Conservation (phyloP, 371 early-diverging fungal genomes). For the Amoeboaphelidium occidentale region DNA sequence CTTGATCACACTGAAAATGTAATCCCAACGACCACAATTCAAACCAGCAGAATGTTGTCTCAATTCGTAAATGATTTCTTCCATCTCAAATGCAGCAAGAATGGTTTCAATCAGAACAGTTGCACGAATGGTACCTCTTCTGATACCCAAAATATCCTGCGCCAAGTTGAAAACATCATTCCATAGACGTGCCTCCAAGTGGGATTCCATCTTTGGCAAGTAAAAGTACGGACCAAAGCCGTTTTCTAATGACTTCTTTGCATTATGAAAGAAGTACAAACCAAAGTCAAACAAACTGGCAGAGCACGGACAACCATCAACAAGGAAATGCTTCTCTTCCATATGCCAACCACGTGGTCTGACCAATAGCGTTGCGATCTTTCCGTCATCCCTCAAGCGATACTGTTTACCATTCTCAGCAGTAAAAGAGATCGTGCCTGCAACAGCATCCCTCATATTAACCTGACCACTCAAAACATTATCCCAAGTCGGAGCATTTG, state of each 20-base stretch:
- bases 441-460: slow-evolving; percentile 75
- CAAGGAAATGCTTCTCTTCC: slow-evolving; percentile 72
- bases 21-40: slow-evolving; percentile 96
- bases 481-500: slow-evolving; percentile 79
- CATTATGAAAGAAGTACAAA: slow-evolving; percentile 89
- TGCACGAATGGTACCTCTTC: slow-evolving; percentile 81
- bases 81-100: slow-evolving; percentile 88
- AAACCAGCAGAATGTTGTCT: slow-evolving; percentile 84
- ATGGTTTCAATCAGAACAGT: slow-evolving; percentile 92
- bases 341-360: slow-evolving; percentile 93
- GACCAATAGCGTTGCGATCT: slow-evolving; percentile 62
- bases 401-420: slow-evolving; percentile 68
- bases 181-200: slow-evolving; percentile 85
- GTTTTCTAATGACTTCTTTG: slow-evolving; percentile 38
- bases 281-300: slow-evolving; percentile 86
- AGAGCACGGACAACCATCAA: slow-evolving; percentile 71
- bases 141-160: slow-evolving; percentile 64
- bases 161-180: slow-evolving; percentile 81
- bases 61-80: slow-evolving; percentile 90
- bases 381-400: slow-evolving; percentile 51
- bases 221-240: slow-evolving; percentile 94
- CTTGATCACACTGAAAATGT: slow-evolving; percentile 90
- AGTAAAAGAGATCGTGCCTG: slow-evolving; percentile 51
- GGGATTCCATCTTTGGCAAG: slow-evolving; percentile 87
- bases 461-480: slow-evolving; percentile 63